Conservation (phyloP, 352 stramenopile genomes). For the Phytophthora ramorum region DNA sequence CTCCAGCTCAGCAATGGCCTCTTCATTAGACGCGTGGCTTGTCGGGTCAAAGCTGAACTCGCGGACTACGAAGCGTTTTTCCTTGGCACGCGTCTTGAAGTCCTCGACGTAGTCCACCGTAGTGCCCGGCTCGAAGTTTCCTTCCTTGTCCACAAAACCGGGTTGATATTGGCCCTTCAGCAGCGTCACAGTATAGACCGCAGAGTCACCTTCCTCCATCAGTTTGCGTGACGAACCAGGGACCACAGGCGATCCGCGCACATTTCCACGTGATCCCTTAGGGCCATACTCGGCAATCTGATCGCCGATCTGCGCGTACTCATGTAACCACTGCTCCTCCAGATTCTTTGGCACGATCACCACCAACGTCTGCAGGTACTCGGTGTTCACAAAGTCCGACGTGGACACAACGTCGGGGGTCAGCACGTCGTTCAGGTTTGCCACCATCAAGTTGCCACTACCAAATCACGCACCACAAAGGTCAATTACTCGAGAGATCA, state of each 20-base stretch:
- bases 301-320: slow-evolving; percentile 90
- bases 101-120: slow-evolving; percentile 95
- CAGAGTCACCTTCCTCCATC: slow-evolving; percentile 92
- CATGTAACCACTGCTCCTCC: slow-evolving; percentile 90
- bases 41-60: slow-evolving; percentile 94
- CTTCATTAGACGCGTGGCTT: slow-evolving; percentile 87
- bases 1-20: slow-evolving; percentile 85
- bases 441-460: slow-evolving; percentile 94
- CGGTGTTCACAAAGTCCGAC: slow-evolving; percentile 95
- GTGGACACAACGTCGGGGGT: slow-evolving; percentile 90
- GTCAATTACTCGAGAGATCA: background rate
- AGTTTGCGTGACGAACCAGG: slow-evolving; percentile 92
- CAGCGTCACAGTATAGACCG: slow-evolving; percentile 96
- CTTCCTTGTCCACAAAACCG: slow-evolving; percentile 85
- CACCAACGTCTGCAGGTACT: slow-evolving; percentile 97
- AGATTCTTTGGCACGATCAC: slow-evolving; percentile 94
- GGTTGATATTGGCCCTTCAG: slow-evolving; percentile 95
- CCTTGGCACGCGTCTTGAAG: slow-evolving; percentile 92
- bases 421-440: slow-evolving; percentile 96
- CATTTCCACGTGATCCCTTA: slow-evolving; percentile 89
- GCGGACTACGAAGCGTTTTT: slow-evolving; percentile 94
- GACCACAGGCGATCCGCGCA: slow-evolving; percentile 96
- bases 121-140: slow-evolving; percentile 92
- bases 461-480: slow-evolving; percentile 8
- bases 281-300: slow-evolving; percentile 92